phyloP scores from a whole-genome alignment of 202 grass and related monocot genomes.

The Panicum hallii region DNA sequence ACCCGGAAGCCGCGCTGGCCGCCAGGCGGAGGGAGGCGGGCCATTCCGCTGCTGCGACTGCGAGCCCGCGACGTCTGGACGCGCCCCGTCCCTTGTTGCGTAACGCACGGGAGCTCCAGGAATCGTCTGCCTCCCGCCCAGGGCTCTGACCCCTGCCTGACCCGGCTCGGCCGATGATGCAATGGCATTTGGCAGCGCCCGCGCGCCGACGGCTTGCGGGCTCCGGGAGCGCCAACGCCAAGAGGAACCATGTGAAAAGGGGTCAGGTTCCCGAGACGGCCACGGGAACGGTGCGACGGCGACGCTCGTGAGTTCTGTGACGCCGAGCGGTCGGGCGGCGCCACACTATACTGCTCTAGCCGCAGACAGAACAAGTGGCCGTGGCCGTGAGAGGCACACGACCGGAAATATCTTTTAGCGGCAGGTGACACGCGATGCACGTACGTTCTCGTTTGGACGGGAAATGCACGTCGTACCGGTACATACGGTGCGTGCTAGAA shows the following conservation, averaged over 20 bases:
- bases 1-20: not conserved
- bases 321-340: not conserved
- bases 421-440: not conserved
- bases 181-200: not conserved
- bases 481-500: not conserved
- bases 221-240: not conserved
- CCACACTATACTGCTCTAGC: not conserved
- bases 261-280: not conserved
- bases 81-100: not conserved
- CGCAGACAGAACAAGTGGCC: not conserved
- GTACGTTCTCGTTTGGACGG: not conserved
- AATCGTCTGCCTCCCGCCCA: not conserved
- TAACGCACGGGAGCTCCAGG: not conserved
- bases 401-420: not conserved
- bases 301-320: not conserved
- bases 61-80: not conserved
- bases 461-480: not conserved
- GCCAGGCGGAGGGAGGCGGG: too few species aligned
- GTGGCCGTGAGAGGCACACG: slow-evolving; percentile 4
- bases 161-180: not conserved
- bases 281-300: not conserved
- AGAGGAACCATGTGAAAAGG: not conserved
- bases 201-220: not conserved
- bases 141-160: not conserved
- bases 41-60: not conserved